These are phyloP conservation scores for Aquilaria malaccensis DNA, from an alignment of 345 rosid species.

Conservation along the genomic window DNA sequence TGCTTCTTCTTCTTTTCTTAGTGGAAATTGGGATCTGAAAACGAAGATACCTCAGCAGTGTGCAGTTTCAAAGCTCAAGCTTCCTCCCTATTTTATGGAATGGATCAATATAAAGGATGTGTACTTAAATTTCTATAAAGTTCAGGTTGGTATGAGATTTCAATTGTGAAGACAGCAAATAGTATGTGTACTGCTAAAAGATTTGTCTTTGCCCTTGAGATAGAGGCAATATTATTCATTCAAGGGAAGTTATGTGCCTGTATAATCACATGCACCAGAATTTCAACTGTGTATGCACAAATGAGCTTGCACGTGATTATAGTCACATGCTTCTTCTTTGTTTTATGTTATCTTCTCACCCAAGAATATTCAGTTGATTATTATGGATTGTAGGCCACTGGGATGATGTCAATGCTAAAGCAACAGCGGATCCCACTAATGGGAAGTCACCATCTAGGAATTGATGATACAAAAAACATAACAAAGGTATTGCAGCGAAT, in stretches of 20 bases:
- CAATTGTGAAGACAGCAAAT: background rate
- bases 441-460: conserved; percentile 91
- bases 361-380: background rate
- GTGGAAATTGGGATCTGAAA: conserved; percentile 98
- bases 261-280: background rate
- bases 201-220: too few relatives aligned
- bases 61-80: conserved; percentile 50
- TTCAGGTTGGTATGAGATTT: conserved; percentile 36
- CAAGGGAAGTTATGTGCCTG: background rate
- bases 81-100: conserved; percentile 78
- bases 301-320: background rate
- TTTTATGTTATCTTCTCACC: too few relatives aligned
- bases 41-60: conserved; percentile 85
- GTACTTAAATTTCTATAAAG: conserved; percentile 64
- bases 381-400: conserved; percentile 56
- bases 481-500: conserved; percentile 77
- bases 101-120: conserved; percentile 91
- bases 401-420: conserved; percentile 93
- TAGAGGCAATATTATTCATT: background rate
- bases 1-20: conserved; percentile 20
- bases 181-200: too few relatives aligned
- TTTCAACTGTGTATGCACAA: background rate
- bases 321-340: background rate
- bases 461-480: conserved; percentile 84
- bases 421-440: conserved; percentile 48